Evolutionary conservation across 768 basidiomycete species (phyloP).

Genomic region (Ramaria sp.): DNA sequence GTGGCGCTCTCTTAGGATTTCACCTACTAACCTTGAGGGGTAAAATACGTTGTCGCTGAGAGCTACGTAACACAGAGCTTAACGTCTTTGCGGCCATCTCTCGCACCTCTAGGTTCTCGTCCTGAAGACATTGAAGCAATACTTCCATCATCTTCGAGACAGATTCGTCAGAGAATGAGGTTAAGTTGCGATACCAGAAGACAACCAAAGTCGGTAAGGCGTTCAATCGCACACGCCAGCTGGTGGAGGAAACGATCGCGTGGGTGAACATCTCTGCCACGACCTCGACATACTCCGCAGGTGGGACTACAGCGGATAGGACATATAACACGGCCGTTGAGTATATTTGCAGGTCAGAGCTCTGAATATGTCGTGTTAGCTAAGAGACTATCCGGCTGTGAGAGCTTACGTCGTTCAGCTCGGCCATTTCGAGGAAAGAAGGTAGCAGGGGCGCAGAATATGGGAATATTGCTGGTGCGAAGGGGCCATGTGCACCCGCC

Average conservation of each 20-base stretch:
- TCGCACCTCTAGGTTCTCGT: conserved; percentile 89
- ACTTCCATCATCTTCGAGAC: conserved; percentile 72
- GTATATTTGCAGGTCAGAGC: conserved; percentile 68
- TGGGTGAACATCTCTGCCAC: conserved; percentile 51
- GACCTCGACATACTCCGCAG: conserved; percentile 48
- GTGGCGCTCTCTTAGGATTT: conserved; percentile 3
- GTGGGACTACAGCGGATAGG: conserved; percentile 71
- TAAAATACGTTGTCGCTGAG: conserved; percentile 78
- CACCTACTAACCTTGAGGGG: conserved; percentile 56
- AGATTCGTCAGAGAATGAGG: conserved; percentile 58
- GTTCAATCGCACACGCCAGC: conserved; percentile 89
- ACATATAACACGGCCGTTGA: conserved; percentile 74
- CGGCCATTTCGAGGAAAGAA: conserved; percentile 68
- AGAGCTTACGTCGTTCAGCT: conserved; percentile 52
- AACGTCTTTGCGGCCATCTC: conserved; percentile 83
- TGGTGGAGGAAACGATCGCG: conserved; percentile 71
- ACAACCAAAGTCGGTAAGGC: conserved; percentile 81
- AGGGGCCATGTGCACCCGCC: conserved; percentile 61
- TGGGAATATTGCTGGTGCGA: conserved; percentile 66
- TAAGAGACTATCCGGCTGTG: conserved; percentile 1
- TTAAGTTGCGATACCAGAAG: conserved; percentile 84
- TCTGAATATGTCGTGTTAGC: conserved; percentile 15
- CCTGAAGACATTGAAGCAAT: conserved; percentile 70
- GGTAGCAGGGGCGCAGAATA: conserved; percentile 65
- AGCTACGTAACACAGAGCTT: conserved; percentile 79